phyloP scores from a whole-genome alignment of 2,329 filamentous ascomycete species.

The Didymella sp. region DNA sequence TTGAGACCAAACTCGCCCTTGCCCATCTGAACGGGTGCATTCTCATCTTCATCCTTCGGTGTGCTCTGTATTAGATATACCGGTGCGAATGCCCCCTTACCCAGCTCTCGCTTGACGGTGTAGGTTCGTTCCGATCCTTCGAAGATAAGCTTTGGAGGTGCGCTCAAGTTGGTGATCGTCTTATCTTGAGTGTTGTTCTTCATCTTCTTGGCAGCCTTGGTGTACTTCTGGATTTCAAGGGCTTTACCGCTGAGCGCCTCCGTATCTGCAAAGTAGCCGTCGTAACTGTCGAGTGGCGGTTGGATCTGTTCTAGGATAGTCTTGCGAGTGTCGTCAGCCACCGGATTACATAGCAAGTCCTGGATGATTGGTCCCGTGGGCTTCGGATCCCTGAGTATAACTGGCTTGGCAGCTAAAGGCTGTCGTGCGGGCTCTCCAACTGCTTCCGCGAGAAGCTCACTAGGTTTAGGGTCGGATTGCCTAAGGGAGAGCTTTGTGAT shows the following conservation, averaged over 20 bases:
- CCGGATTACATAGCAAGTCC: conserved; percentile 86
- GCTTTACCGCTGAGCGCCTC: conserved; percentile 69
- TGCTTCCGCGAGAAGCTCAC: conserved; percentile 17
- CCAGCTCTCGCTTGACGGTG: conserved; percentile 82
- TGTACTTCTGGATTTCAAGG: conserved; percentile 80
- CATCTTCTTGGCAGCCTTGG: conserved; percentile 69
- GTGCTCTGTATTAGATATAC: conserved; percentile 89
- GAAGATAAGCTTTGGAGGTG: conserved; percentile 72
- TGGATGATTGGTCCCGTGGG: conserved; percentile 77
- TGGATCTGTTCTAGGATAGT: conserved; percentile 77
- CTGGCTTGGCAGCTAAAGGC: conserved; percentile 39
- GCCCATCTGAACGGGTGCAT: conserved; percentile 63
- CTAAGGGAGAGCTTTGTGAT: conserved; percentile 61
- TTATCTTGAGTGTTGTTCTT: conserved; percentile 64
- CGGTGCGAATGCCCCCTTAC: conserved; percentile 91
- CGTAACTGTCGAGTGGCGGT: conserved; percentile 75
- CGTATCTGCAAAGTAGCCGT: conserved; percentile 79
- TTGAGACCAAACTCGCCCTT: conserved; percentile 66
- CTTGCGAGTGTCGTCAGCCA: conserved; percentile 75
- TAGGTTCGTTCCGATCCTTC: conserved; percentile 71
- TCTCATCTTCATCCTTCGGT: conserved; percentile 56
- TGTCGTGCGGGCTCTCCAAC: conserved; percentile 26
- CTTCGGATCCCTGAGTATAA: conserved; percentile 49
- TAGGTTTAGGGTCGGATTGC: conserved; percentile 50
- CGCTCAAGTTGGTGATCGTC: conserved; percentile 64